Percentiles rank a stretch among this genome's conserved stretches.
Conservation (phyloP, 192 early-diverging fungal species). For the Phycomyces nitens region DNA sequence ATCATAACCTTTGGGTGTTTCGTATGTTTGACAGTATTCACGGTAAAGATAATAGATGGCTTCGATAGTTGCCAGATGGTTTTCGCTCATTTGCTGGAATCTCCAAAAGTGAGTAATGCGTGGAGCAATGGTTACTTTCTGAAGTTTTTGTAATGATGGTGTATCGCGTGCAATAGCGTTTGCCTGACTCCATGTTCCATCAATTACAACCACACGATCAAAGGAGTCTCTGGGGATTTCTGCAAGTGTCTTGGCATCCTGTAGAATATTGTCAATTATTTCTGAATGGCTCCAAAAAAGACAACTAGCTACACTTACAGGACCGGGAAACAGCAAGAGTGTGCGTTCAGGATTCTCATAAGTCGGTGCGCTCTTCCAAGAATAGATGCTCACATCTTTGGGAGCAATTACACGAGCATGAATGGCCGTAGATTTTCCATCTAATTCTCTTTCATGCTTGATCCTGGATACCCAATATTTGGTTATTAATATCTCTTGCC, state of each 20-base stretch:
- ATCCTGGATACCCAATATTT: conserved; percentile 42
- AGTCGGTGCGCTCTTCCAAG: conserved; percentile 45
- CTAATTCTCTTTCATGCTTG: conserved; percentile 74
- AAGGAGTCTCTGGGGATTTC: conserved; percentile 65
- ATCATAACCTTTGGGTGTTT: conserved; percentile 45
- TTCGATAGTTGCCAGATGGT: conserved; percentile 89
- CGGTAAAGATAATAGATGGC: conserved; percentile 92
- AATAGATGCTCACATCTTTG: conserved; percentile 61
- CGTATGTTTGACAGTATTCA: conserved; percentile 66
- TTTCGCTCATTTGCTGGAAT: conserved; percentile 72
- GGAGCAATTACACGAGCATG: conserved; percentile 81
- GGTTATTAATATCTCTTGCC: background rate
- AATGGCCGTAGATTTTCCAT: conserved; percentile 84
- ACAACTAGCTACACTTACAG: conserved; percentile 41
- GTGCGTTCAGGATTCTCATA: conserved; percentile 63
- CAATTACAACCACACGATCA: conserved; percentile 81
- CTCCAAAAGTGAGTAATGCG: conserved; percentile 89
- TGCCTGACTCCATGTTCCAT: conserved; percentile 96
- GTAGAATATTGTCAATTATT: conserved; percentile 9
- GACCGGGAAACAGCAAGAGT: conserved; percentile 84
- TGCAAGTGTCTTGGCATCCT: conserved; percentile 64
- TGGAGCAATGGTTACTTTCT: conserved; percentile 64
- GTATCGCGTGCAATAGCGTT: conserved; percentile 53
- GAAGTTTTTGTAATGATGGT: conserved; percentile 41
- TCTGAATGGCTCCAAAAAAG: background rate